phyloP scores from a whole-genome alignment of 495 filamentous ascomycete genomes.

The Xylaria castorea region DNA sequence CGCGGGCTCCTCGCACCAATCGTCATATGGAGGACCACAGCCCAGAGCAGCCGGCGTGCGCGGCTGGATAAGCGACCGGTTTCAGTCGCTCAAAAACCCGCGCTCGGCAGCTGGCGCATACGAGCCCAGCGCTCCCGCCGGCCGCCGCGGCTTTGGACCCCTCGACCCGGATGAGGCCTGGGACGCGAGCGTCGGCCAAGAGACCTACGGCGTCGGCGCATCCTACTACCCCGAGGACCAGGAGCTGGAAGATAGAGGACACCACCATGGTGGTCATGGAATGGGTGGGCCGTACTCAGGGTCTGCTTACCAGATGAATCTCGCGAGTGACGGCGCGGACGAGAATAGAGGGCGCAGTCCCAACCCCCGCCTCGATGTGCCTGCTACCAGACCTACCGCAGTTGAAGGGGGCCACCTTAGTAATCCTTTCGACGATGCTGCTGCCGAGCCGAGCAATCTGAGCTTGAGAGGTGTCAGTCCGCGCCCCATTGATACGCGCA shows the following conservation, averaged over 20 bases:
- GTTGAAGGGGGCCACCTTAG: slow-evolving; percentile 38
- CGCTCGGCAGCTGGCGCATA: slow-evolving; percentile 67
- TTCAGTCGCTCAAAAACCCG: slow-evolving; percentile 60
- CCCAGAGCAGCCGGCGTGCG: slow-evolving; percentile 63
- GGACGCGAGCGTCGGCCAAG: slow-evolving; percentile 70
- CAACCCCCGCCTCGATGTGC: slow-evolving; percentile 46
- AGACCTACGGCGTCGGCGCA: slow-evolving; percentile 60
- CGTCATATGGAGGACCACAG: slow-evolving; percentile 52
- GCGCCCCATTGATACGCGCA: slow-evolving; percentile 54
- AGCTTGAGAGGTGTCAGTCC: slow-evolving; percentile 64
- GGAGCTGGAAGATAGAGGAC: slow-evolving; percentile 54
- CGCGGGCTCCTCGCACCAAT: slow-evolving; percentile 39
- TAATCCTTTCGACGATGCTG: slow-evolving; percentile 66
- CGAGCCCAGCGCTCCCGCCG: slow-evolving; percentile 51
- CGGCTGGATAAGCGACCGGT: slow-evolving; percentile 63
- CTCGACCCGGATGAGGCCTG: slow-evolving; percentile 77
- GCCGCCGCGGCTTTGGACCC: slow-evolving; percentile 52
- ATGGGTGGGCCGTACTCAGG: slow-evolving; percentile 13
- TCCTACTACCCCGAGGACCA: slow-evolving; percentile 67
- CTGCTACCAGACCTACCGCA: neutral
- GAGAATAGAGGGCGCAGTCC: slow-evolving; percentile 50
- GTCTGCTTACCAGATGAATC: slow-evolving; percentile 27
- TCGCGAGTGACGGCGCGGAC: slow-evolving; percentile 39
- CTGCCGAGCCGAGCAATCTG: slow-evolving; percentile 59
- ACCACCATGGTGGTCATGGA: slow-evolving; percentile 1